These are phyloP conservation scores for Juncus effusus DNA, from an alignment of 176 grass and related monocot genomes.

Conservation along the genomic window DNA sequence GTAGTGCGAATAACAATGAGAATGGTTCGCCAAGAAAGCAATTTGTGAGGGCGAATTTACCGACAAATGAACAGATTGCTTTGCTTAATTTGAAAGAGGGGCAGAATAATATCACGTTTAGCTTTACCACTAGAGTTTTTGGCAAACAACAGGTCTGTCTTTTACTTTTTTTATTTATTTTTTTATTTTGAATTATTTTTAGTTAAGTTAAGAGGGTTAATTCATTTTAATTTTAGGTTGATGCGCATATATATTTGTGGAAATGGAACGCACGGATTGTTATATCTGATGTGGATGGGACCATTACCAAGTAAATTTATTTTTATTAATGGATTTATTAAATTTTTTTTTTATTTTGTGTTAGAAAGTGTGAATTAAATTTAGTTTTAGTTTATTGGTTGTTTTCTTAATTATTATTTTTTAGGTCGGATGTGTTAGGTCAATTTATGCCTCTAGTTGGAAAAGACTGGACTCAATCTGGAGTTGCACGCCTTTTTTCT, in stretches of 20 bases:
- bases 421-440: constrained; percentile 92
- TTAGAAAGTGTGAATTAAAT: background rate
- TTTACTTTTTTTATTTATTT: constrained; percentile 26
- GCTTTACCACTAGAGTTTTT: constrained; percentile 86
- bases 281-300: constrained; percentile 99
- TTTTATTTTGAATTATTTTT: constrained; percentile 18
- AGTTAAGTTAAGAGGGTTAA: constrained; percentile 25
- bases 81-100: constrained; percentile 91
- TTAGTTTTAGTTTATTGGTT: constrained; percentile 4
- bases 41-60: constrained; percentile 85
- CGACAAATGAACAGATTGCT: constrained; percentile 93
- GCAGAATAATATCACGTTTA: constrained; percentile 91
- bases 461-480: constrained; percentile 94
- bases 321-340: background rate
- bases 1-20: constrained; percentile 19
- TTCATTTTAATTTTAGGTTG: constrained; percentile 50
- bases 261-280: constrained; percentile 98
- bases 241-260: constrained; percentile 97
- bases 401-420: constrained; percentile 23
- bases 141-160: constrained; percentile 79
- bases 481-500: constrained; percentile 92
- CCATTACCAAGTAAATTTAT: constrained; percentile 81
- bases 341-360: background rate
- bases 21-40: constrained; percentile 77
- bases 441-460: constrained; percentile 99